phyloP scores from a whole-genome alignment of 2,329 filamentous ascomycete species.

The Calonectria honghensis region DNA sequence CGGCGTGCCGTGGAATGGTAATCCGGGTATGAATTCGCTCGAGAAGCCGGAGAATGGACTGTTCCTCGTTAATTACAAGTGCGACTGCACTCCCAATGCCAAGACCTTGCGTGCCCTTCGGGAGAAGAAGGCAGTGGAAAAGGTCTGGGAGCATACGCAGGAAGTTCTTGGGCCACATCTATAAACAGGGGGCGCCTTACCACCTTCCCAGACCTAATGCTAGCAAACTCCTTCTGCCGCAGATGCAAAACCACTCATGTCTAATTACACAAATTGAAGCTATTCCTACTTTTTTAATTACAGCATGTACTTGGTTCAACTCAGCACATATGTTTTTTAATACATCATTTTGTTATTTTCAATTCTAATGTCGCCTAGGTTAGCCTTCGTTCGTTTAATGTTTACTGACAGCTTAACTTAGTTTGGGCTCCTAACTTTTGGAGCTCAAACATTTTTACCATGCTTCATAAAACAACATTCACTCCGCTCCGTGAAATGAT shows the following conservation, averaged over 20 bases:
- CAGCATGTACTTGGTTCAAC: neutral
- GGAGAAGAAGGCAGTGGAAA: conserved; percentile 52
- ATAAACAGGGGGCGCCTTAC: neutral
- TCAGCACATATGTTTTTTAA: neutral
- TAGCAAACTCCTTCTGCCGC: no score
- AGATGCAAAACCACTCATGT: neutral
- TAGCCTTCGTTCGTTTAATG: neutral
- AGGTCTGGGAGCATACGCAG: conserved; percentile 59
- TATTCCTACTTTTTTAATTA: neutral
- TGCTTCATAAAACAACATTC: no score
- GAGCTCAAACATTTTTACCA: no score
- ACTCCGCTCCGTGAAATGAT: no score
- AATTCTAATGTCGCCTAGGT: neutral
- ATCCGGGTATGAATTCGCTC: conserved; percentile 56
- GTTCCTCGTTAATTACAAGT: conserved; percentile 59
- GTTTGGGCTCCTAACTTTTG: no score
- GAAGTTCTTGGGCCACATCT: conserved; percentile 53
- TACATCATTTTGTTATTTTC: neutral
- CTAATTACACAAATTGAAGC: neutral
- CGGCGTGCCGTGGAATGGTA: conserved; percentile 58
- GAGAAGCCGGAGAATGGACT: conserved; percentile 54
- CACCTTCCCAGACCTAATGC: neutral
- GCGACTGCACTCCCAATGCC: conserved; percentile 57
- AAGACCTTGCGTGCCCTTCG: conserved; percentile 55
- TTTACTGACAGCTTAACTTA: no score